Base-by-base conservation (phyloP, 768 basidiomycete species). In the Leccinum pellstonianum region DNA sequence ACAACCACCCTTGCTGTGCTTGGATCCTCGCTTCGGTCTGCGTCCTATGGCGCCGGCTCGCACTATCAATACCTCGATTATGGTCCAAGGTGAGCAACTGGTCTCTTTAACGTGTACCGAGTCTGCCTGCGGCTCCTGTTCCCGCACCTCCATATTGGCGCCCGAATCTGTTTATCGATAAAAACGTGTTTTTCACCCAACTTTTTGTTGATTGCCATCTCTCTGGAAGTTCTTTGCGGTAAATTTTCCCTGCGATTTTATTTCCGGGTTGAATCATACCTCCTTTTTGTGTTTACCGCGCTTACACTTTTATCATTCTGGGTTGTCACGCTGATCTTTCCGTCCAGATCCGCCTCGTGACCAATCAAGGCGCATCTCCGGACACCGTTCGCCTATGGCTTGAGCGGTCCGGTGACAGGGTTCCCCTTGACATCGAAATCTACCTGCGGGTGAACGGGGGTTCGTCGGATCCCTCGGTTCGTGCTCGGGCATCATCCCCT, bases 331-430 rank as follows among this genome's bases (percentile, higher is more conserved):
- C 59, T 62, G 49, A 63, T 54, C 31, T 57, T 38, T 19, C 21
- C 31, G 54, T 66, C 47, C 70, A 89, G 88, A 89, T 92, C 65
- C 87, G 88, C 19, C 82, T 92, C 46, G 77, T 86, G 48, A 90
- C 90, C 21, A 86, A 82, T 29, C 86, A 85, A 60, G 78, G 82
- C 43, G 78, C 87, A 9, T 88, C 89, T 29, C 83, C 90, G 27
- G 90, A 93, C 67, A 90, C 86, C 5, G 83, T 93, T 52, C 86
- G 91, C 8, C 79, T 93, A 11, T 93, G 91, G 90, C 79, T 93
- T 0, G 90, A 91, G 70, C 85, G 90, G 27, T 88, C 91, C 12
- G 91, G 91, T 17, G 76, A 79, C 54, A 80, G 74, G 5, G 83
- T 86, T 6, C 86, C 90, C 6, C 80, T 93, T 9, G 91, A 91